Conservation (phyloP, 345 rosid species). For the Salix brachista region DNA sequence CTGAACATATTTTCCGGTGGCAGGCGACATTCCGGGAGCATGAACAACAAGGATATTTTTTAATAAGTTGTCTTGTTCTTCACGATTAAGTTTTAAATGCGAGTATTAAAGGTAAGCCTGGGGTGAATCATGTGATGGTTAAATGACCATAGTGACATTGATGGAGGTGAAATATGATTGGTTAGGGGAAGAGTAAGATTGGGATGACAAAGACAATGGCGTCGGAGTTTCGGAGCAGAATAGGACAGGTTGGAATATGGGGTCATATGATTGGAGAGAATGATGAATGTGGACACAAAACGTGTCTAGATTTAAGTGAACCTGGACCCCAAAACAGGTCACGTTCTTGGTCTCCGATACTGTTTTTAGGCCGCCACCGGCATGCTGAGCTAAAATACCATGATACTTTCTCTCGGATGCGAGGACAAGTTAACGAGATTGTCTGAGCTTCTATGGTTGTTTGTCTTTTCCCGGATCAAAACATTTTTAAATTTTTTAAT, state of each 20-base stretch:
- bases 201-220: neutral
- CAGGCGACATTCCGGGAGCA: conserved; percentile 42
- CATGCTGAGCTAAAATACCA: neutral
- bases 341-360: neutral
- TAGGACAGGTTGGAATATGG: conserved; percentile 1
- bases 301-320: neutral
- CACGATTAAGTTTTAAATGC: conserved; percentile 12
- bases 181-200: conserved; percentile 5
- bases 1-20: conserved; percentile 32
- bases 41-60: neutral
- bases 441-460: too few relatives aligned
- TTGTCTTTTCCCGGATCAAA: too few relatives aligned
- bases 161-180: neutral
- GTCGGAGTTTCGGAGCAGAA: neutral
- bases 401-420: too few relatives aligned
- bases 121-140: neutral
- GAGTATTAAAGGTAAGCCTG: neutral
- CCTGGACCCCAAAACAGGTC: conserved; percentile 18
- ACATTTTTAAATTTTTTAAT: too few relatives aligned
- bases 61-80: conserved; percentile 20
- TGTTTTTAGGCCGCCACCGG: neutral
- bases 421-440: too few relatives aligned
- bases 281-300: neutral
- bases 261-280: neutral
- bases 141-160: conserved; percentile 24